Conservation (phyloP, 345 rosid genomes). For the Melastoma malabathricum region DNA sequence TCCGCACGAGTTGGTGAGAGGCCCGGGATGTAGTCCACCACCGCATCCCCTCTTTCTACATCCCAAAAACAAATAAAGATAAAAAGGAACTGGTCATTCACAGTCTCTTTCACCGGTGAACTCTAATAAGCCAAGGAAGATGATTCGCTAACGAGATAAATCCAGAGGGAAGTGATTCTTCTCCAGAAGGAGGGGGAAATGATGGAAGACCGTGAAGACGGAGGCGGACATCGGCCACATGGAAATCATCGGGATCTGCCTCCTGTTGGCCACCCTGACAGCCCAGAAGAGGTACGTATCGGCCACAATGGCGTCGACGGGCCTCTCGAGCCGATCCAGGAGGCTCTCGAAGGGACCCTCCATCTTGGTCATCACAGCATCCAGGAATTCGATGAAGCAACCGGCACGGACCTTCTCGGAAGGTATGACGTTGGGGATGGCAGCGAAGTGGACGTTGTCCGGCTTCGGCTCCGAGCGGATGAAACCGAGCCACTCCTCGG, state of each 20-base stretch:
- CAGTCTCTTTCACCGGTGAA: not conserved
- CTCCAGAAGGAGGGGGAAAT: slow-evolving; percentile 8
- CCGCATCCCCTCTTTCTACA: slow-evolving; percentile 14
- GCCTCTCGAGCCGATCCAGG: slow-evolving; percentile 20
- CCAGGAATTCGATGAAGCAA: slow-evolving; percentile 16
- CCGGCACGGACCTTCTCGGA: slow-evolving; percentile 21
- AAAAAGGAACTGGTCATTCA: not conserved
- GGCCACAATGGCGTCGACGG: slow-evolving; percentile 14
- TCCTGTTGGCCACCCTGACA: slow-evolving; percentile 12
- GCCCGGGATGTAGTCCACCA: slow-evolving; percentile 23
- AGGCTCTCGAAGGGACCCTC: slow-evolving; percentile 28
- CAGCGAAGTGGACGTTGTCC: slow-evolving; percentile 13
- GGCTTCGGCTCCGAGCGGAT: slow-evolving; percentile 17
- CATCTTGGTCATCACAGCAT: slow-evolving; percentile 27
- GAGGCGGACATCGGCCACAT: slow-evolving; percentile 16
- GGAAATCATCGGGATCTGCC: slow-evolving; percentile 28
- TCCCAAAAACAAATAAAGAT: not conserved
- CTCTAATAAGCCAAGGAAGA: not conserved
- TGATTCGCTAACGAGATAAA: not conserved
- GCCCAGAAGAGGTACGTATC: slow-evolving; percentile 21
- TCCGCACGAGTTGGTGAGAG: slow-evolving; percentile 13
- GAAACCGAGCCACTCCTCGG: slow-evolving; percentile 24
- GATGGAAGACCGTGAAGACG: slow-evolving; percentile 9
- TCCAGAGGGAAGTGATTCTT: slow-evolving; percentile 2
- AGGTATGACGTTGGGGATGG: slow-evolving; percentile 37